phyloP scores from a whole-genome alignment of 2,329 filamentous ascomycete genomes.

The Myriosclerotinia scirpicola region DNA sequence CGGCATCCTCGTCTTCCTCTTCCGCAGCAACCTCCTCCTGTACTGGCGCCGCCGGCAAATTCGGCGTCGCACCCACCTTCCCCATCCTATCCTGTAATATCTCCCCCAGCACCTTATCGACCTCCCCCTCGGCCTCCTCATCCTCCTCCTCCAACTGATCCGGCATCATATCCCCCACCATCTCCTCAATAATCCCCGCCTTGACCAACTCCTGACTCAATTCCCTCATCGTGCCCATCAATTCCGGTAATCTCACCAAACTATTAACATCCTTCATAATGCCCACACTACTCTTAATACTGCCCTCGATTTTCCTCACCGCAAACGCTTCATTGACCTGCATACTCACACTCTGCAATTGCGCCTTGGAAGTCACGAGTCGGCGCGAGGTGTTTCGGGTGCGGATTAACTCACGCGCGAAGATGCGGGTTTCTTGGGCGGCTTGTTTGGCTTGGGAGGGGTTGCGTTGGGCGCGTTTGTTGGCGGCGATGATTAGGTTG shows the following conservation, averaged over 20 bases:
- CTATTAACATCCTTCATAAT: conserved; percentile 98
- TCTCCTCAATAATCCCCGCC: conserved; percentile 96
- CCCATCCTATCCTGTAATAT: conserved; percentile 80
- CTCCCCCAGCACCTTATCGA: conserved; percentile 90
- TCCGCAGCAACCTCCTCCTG: conserved; percentile 56
- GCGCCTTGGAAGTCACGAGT: conserved; percentile 83
- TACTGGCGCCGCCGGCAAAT: conserved; percentile 50
- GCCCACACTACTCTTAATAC: conserved; percentile 78
- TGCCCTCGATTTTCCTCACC: conserved; percentile 92
- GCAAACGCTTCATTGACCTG: conserved; percentile 97
- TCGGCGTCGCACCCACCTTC: conserved; percentile 61
- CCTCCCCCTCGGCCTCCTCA: conserved; percentile 75
- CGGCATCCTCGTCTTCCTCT: conserved; percentile 80
- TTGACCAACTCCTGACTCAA: conserved; percentile 85
- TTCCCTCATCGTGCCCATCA: conserved; percentile 87
- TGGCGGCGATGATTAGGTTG: conserved; percentile 78
- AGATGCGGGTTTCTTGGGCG: conserved; percentile 77
- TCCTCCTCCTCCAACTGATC: conserved; percentile 72
- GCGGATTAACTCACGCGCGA: conserved; percentile 83
- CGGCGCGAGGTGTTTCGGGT: conserved; percentile 73
- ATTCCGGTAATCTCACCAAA: conserved; percentile 78
- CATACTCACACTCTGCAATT: conserved; percentile 91
- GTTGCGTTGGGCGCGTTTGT: conserved; percentile 77
- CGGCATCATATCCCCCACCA: conserved; percentile 86
- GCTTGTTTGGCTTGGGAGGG: conserved; percentile 78